Conservation (phyloP, 352 stramenopile species). For the Chrysophaeum taylorii region DNA sequence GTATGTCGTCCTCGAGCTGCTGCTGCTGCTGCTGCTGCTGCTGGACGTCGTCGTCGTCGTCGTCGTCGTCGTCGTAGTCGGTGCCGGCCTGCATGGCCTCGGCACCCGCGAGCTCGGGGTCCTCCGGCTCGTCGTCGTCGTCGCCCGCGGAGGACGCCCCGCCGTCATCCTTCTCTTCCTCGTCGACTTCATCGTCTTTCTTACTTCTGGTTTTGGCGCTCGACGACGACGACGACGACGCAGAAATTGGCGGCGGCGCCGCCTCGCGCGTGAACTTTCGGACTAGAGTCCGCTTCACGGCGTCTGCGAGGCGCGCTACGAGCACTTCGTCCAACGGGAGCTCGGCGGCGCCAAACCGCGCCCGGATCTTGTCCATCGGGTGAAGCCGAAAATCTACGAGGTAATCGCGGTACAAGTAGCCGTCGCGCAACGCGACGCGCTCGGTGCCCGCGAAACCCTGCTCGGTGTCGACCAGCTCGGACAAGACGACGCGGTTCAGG, state of each 20-base stretch:
- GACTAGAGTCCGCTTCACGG: conserved; percentile 85
- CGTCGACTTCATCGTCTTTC: conserved; percentile 10
- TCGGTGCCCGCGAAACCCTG: conserved; percentile 80
- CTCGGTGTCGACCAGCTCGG: conserved; percentile 77
- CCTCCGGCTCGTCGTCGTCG: conserved; percentile 75
- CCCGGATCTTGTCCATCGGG: conserved; percentile 79
- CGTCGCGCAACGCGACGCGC: conserved; percentile 48
- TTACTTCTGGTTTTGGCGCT: neutral
- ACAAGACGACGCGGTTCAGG: conserved; percentile 81
- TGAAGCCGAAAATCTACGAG: conserved; percentile 86
- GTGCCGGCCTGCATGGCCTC: no score
- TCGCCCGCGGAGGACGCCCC: conserved; percentile 47
- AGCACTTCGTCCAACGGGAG: conserved; percentile 56
- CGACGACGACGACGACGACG: neutral
- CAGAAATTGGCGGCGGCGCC: neutral
- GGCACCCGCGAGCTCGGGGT: no score
- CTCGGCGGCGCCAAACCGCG: conserved; percentile 71
- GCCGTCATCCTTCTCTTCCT: conserved; percentile 48
- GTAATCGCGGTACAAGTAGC: conserved; percentile 87
- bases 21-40: conserved; percentile 65
- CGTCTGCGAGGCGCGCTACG: conserved; percentile 61
- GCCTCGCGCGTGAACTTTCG: conserved; percentile 61
- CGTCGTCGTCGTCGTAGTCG: conserved; percentile 34
- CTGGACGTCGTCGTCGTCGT: conserved; percentile 64
- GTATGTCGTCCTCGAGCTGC: conserved; percentile 28